A percentile compares a stretch with the other conserved stretches of the same genome.
Evolutionary conservation across 192 early-diverging fungal species (phyloP).

Genomic region (Backusella morwellensis): DNA sequence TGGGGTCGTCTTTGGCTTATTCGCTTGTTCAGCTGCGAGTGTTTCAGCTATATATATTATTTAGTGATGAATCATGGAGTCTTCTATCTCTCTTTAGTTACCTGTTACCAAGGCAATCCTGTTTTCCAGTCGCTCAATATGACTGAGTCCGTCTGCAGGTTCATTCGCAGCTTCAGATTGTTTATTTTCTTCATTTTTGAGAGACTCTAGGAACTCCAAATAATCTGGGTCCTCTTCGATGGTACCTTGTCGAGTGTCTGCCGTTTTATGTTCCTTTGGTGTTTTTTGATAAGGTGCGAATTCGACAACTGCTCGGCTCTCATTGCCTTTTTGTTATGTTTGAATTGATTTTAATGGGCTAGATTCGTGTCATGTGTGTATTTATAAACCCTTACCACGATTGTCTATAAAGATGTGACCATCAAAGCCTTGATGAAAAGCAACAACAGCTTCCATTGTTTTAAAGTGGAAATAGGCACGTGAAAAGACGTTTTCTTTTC

Average conservation of each 20-base stretch:
- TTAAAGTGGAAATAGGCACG: constrained; percentile 78
- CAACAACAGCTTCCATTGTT: constrained; percentile 59
- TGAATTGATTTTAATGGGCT: not conserved
- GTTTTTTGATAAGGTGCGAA: constrained; percentile 77
- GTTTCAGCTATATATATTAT: constrained; percentile 31
- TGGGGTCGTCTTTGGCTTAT: constrained; percentile 72
- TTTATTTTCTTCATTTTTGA: constrained; percentile 52
- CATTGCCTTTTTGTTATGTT: constrained; percentile 49
- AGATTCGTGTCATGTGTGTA: not conserved
- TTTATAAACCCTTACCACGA: constrained; percentile 36
- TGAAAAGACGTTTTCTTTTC: constrained; percentile 69
- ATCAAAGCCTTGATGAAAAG: constrained; percentile 74
- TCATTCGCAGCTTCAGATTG: constrained; percentile 38
- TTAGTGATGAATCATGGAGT: not conserved
- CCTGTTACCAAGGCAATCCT: constrained; percentile 32
- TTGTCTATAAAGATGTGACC: constrained; percentile 76
- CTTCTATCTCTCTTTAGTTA: not conserved
- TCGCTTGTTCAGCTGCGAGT: constrained; percentile 28
- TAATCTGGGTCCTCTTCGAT: constrained; percentile 81
- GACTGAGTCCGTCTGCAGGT: constrained; percentile 43
- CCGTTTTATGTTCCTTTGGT: constrained; percentile 62
- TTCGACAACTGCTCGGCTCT: constrained; percentile 73
- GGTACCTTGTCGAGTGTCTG: constrained; percentile 70
- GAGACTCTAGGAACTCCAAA: constrained; percentile 65
- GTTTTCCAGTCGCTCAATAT: constrained; percentile 48